Conservation (phyloP, 2,329 filamentous ascomycete genomes). For the Tothia fuscella region DNA sequence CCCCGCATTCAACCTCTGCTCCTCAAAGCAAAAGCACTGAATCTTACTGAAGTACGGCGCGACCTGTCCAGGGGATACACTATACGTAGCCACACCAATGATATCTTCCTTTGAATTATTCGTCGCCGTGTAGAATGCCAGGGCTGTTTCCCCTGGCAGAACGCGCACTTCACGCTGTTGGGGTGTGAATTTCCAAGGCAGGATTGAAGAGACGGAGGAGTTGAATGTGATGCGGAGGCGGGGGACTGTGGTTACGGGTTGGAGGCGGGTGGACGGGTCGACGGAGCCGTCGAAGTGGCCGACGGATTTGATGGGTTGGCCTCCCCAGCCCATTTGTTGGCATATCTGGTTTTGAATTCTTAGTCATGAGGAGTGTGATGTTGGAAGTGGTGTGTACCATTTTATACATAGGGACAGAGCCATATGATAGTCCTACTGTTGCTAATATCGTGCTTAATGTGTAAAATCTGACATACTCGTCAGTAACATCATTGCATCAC, state of each 20-base stretch:
- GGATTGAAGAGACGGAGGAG: slow-evolving; percentile 83
- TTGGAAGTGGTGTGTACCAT: slow-evolving; percentile 43
- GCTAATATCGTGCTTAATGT: slow-evolving; percentile 65
- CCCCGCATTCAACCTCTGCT: slow-evolving; percentile 80
- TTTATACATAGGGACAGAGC: slow-evolving; percentile 77
- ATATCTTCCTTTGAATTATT: slow-evolving; percentile 87
- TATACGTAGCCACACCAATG: slow-evolving; percentile 95
- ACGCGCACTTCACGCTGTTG: slow-evolving; percentile 96
- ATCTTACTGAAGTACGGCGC: slow-evolving; percentile 99
- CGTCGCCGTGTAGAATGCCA: slow-evolving; percentile 95
- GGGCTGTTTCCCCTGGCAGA: slow-evolving; percentile 85
- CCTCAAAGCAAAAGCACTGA: slow-evolving; percentile 98
- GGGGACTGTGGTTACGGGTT: slow-evolving; percentile 67
- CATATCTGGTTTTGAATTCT: slow-evolving; percentile 50
- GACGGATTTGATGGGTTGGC: slow-evolving; percentile 76
- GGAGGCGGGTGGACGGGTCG: slow-evolving; percentile 64
- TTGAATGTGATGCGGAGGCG: slow-evolving; percentile 94
- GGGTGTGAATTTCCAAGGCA: slow-evolving; percentile 94
- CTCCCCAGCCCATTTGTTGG: slow-evolving; percentile 81
- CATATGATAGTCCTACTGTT: slow-evolving; percentile 69
- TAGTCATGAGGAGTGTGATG: neutral
- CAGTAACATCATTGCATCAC: neutral
- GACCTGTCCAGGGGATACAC: slow-evolving; percentile 88
- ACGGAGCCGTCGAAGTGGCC: slow-evolving; percentile 46
- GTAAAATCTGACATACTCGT: slow-evolving; percentile 47